A percentile compares a stretch with the other conserved stretches of the same genome.
phyloP scores from a whole-genome alignment of 441 rosid species.

The Corymbia citriodora region DNA sequence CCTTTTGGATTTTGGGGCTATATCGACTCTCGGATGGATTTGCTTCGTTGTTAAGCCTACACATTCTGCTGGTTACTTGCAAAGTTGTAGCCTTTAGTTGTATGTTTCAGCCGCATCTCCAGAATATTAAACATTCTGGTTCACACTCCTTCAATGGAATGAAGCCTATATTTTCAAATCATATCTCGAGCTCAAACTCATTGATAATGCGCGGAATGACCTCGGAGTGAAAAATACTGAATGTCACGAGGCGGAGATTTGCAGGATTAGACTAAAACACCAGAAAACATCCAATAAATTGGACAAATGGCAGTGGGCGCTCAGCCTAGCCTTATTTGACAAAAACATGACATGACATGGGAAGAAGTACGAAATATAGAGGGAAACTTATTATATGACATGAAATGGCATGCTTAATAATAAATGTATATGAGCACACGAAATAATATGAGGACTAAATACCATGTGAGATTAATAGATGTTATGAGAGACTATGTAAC shows the following conservation, averaged over 20 bases:
- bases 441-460: not conserved
- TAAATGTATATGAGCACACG: not conserved
- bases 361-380: not conserved
- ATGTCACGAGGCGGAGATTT: not conserved
- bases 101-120: not conserved
- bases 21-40: not conserved
- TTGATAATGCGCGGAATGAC: not conserved
- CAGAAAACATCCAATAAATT: not conserved
- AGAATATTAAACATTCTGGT: not conserved
- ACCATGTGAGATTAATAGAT: not conserved
- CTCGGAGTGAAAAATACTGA: not conserved
- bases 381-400: not conserved
- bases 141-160: not conserved
- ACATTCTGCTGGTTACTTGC: not conserved
- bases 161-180: not conserved
- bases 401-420: not conserved
- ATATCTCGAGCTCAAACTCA: not conserved
- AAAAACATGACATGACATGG: not conserved
- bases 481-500: not conserved
- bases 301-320: not conserved
- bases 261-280: not conserved
- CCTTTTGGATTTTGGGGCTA: constrained; percentile 4
- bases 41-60: not conserved
- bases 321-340: not conserved
- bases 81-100: not conserved